Conservation (phyloP, 2,329 filamentous ascomycete species). For the Monilinia aucupariae region DNA sequence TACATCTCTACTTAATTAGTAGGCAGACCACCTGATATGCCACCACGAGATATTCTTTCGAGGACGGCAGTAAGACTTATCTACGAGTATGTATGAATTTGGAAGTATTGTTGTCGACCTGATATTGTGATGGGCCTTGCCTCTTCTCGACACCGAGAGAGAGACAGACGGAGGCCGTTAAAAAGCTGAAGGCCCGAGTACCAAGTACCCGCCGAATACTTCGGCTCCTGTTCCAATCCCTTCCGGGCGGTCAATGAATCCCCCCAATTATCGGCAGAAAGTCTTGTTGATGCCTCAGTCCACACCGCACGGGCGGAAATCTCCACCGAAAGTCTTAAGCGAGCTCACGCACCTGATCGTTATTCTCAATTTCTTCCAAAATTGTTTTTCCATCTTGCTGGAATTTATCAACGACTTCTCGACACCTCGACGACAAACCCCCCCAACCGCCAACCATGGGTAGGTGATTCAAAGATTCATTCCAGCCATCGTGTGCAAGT, state of each 20-base stretch:
- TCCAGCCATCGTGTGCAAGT: constrained; percentile 37
- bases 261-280: not conserved
- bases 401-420: constrained; percentile 15
- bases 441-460: constrained; percentile 36
- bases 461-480: constrained; percentile 36
- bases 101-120: no score
- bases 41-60: no score
- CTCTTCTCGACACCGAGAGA: no score
- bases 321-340: constrained; percentile 15
- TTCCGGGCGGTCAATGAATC: not conserved
- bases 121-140: no score
- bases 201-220: no score
- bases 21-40: no score
- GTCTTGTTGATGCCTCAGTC: not conserved
- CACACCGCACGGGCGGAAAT: not conserved
- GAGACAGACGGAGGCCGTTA: no score
- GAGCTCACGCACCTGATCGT: constrained; percentile 10
- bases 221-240: not conserved
- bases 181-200: no score
- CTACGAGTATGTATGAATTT: no score
- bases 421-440: constrained; percentile 20
- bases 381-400: constrained; percentile 8
- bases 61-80: no score
- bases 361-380: constrained; percentile 19
- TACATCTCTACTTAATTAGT: no score